phyloP scores from a whole-genome alignment of 1,284 basidiomycete species.

The Stygiomarasmius scandens region DNA sequence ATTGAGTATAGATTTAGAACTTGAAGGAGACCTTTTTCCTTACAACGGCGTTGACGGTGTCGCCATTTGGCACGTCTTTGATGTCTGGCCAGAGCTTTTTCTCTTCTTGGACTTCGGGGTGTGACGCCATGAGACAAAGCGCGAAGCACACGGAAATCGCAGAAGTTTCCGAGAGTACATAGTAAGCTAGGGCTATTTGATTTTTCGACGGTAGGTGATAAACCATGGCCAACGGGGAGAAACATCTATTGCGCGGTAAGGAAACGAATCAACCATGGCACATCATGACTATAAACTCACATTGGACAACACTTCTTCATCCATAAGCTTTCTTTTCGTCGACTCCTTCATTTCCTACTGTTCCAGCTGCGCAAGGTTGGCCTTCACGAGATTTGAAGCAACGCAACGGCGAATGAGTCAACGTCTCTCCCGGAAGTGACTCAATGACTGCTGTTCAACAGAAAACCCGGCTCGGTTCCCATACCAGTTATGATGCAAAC shows the following conservation, averaged over 20 bases:
- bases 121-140: conserved; percentile 43
- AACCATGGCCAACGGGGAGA: no score
- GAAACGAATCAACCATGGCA: no score
- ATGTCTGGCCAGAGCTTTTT: conserved; percentile 34
- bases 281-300: no score
- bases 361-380: conserved; percentile 38
- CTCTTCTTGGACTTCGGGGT: conserved; percentile 46
- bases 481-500: no score
- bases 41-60: conserved; percentile 24
- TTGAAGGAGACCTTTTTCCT: no score
- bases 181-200: no score
- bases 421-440: conserved; percentile 27
- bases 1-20: no score
- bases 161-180: conserved; percentile 38
- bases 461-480: no score
- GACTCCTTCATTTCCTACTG: conserved; percentile 21
- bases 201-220: no score
- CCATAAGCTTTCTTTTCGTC: conserved; percentile 34
- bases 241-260: neutral
- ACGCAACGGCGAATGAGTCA: conserved; percentile 33
- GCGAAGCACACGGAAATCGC: conserved; percentile 46
- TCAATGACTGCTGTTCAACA: conserved; percentile 19
- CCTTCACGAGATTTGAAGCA: conserved; percentile 48
- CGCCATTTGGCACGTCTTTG: conserved; percentile 11
- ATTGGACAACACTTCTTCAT: conserved; percentile 47